These are phyloP conservation scores for Didymella segeticola DNA, from an alignment of 2,329 filamentous ascomycete genomes.

Conservation along the genomic window DNA sequence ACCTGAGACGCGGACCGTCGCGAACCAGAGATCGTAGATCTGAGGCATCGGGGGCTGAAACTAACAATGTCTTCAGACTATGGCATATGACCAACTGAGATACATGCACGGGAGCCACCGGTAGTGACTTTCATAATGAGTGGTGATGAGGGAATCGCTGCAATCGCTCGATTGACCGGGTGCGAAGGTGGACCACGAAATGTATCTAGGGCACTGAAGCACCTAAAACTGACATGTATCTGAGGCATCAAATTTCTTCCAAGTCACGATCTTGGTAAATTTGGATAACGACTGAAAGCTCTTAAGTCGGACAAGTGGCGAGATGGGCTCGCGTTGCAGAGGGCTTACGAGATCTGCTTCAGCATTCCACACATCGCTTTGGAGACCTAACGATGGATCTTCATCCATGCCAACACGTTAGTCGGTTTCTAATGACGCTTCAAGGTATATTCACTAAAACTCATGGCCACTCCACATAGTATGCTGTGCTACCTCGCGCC, in stretches of 20 bases:
- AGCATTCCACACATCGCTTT: background rate
- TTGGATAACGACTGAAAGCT: background rate
- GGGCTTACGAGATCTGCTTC: background rate
- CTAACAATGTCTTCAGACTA: background rate
- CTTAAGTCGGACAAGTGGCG: background rate
- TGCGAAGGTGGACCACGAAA: background rate
- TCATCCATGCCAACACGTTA: background rate
- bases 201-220: background rate
- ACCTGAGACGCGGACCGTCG: conserved; percentile 18
- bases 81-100: background rate
- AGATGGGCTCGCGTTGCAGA: background rate
- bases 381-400: background rate
- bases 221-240: background rate
- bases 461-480: background rate
- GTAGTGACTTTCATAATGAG: background rate
- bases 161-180: background rate
- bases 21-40: conserved; percentile 17
- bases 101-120: background rate
- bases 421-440: background rate
- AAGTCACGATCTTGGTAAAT: background rate
- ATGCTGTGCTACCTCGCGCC: conserved; percentile 6
- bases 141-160: background rate
- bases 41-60: background rate
- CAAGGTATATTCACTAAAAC: background rate
- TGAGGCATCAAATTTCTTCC: background rate